phyloP scores from a whole-genome alignment of 208 protist genomes.

The Acanthamoeba comandoni region DNA sequence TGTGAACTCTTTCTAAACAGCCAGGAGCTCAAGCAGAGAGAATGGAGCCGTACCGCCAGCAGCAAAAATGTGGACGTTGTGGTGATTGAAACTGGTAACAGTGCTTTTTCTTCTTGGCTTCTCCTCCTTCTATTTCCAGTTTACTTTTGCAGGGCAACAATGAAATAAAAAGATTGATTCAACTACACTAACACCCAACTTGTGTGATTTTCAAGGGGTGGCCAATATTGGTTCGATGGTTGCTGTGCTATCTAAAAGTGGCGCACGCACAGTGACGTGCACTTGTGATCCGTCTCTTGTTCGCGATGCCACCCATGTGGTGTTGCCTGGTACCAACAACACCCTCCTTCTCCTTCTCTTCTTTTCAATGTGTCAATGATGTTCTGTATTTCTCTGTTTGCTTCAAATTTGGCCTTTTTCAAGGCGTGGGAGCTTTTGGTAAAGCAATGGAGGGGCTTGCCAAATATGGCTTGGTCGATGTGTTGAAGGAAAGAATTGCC shows the following conservation, averaged over 20 bases:
- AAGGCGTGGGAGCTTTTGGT: constrained; percentile 58
- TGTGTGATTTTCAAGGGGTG: not conserved
- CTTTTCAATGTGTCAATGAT: not conserved
- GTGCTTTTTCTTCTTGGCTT: constrained; percentile 9
- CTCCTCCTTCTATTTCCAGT: not conserved
- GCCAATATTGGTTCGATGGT: constrained; percentile 48
- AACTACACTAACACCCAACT: not conserved
- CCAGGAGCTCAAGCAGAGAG: too few relatives aligned
- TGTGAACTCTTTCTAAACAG: too few relatives aligned
- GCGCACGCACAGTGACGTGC: constrained; percentile 16
- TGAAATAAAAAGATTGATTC: constrained; percentile 2
- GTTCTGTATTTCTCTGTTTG: not conserved
- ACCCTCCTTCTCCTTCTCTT: not conserved
- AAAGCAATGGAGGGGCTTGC: constrained; percentile 44
- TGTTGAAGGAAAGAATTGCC: constrained; percentile 36
- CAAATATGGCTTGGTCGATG: constrained; percentile 39
- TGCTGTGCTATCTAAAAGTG: constrained; percentile 19
- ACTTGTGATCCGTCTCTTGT: constrained; percentile 34
- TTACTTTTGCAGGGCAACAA: not conserved
- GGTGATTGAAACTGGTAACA: constrained; percentile 51
- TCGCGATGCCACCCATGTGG: constrained; percentile 25
- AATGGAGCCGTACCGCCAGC: too few relatives aligned
- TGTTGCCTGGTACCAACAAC: not conserved
- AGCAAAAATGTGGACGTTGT: constrained; percentile 6
- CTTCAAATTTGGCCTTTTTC: not conserved